Evolutionary conservation across 1,284 basidiomycete genomes (phyloP), one percentile per base, ranked within the genome.

Genomic region (Ceratobasidium papillatum): DNA sequence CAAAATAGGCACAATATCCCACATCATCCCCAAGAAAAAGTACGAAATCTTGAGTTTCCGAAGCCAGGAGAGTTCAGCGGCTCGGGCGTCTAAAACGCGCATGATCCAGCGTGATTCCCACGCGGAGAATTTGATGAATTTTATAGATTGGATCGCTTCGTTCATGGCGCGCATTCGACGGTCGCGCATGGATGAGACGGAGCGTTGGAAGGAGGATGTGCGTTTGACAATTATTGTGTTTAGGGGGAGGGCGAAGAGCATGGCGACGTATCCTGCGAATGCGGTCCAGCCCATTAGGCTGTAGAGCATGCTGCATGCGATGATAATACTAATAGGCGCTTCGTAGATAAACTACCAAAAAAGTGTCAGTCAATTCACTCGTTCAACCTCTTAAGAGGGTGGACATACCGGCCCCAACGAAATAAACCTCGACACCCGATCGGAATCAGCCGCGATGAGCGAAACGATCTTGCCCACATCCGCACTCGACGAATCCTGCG

Each of bases 111-210:
- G 43, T 0, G 73, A 51, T 49, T 76, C 75, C 72, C 72, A 76
- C 1, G 73, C 72, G 17, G 69, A 76, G 27, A 74, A 75, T 49
- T 76, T 76, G 54, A 76, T 69, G 47, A 75, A 76, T 56, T 75
- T 76, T 43, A 76, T 74, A 1, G 56, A 47, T n/a, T 76, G 75
- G 25, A 76, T 75, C 1, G 59, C 73, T 61, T 76, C 71, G 49
- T 76, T 76, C 73, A 76, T 75, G 19, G 54, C 64, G 1, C 62
- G 56, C 64, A 76, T 74, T 17, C 75, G 71, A 80, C 90, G 90
- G 80, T 98, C 96, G 9, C 93, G 85, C 0, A 94, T 90, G 9
- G 88, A 86, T 49, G 91, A 84, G 34, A 58, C 56, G 30, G 56
- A 58, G 43, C 59, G 30, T 22, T 56, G 75, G 68, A 34, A 75